Evolutionary conservation across 2,329 filamentous ascomycete genomes (phyloP).

Genomic region (Cladosporium sp.): DNA sequence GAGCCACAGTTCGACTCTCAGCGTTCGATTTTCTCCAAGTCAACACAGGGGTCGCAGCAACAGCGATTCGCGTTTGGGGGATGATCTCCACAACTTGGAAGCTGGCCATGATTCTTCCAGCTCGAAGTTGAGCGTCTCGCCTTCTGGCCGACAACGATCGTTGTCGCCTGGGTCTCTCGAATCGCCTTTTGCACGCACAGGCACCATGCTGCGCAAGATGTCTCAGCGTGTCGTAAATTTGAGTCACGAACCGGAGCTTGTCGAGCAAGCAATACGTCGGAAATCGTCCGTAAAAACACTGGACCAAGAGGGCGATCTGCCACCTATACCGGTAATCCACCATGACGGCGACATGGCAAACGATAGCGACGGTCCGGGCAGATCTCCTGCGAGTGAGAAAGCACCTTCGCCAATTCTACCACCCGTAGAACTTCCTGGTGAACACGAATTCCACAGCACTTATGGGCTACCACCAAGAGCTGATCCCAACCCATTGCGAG

Average conservation of each 20-base stretch:
- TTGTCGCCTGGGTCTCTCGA: constrained; percentile 44
- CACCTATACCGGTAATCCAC: constrained; percentile 43
- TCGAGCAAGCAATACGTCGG: constrained; percentile 69
- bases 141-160: constrained; percentile 51
- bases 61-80: constrained; percentile 55
- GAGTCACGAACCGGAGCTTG: constrained; percentile 79
- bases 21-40: constrained; percentile 53
- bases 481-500: constrained; percentile 73
- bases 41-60: constrained; percentile 31
- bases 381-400: constrained; percentile 36
- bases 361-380: constrained; percentile 29
- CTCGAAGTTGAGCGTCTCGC: constrained; percentile 57
- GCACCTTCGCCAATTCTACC: constrained; percentile 33
- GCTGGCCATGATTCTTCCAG: constrained; percentile 54
- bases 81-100: constrained; percentile 63
- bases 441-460: not conserved
- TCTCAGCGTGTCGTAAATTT: constrained; percentile 97
- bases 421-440: constrained; percentile 13
- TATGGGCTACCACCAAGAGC: constrained; percentile 27
- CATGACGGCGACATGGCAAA: constrained; percentile 12
- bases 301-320: not conserved
- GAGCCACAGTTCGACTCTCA: constrained; percentile 47
- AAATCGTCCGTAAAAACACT: constrained; percentile 53
- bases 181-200: constrained; percentile 51
- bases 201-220: constrained; percentile 65